A percentile compares a stretch with the other conserved stretches of the same genome.
Evolutionary conservation across 257 asterid genomes (phyloP).

Genomic region (Cinchona pubescens): DNA sequence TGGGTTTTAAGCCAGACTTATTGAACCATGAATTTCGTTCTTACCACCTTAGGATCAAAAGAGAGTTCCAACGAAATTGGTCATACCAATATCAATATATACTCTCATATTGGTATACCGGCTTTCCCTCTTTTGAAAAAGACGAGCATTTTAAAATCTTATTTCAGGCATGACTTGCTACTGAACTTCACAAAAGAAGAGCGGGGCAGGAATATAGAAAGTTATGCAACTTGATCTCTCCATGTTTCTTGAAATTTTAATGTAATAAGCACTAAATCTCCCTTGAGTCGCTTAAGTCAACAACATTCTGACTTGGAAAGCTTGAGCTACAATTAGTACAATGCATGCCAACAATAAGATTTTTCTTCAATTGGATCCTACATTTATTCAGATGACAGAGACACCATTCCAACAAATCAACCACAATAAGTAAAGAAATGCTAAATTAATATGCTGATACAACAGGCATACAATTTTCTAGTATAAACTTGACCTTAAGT

Average conservation of each 20-base stretch:
- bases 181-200: neutral
- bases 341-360: neutral
- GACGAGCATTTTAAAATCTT: neutral
- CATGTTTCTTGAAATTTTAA: neutral
- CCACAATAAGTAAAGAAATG: neutral
- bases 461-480: neutral
- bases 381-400: neutral
- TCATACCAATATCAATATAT: neutral
- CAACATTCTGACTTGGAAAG: neutral
- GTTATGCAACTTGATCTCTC: neutral
- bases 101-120: neutral
- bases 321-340: neutral
- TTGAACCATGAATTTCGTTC: neutral
- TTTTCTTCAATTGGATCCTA: neutral
- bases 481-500: conserved; percentile 60
- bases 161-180: neutral
- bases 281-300: neutral
- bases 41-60: neutral
- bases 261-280: neutral
- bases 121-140: neutral
- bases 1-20: too few species aligned
- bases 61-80: neutral
- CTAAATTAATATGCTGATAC: conserved; percentile 12
- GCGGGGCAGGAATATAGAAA: neutral
- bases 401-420: neutral